Percentiles rank a stretch among this genome's conserved stretches.
These are phyloP conservation scores for Candida caryicola DNA, from an alignment of 805 yeast genomes.

Conservation along the genomic window DNA sequence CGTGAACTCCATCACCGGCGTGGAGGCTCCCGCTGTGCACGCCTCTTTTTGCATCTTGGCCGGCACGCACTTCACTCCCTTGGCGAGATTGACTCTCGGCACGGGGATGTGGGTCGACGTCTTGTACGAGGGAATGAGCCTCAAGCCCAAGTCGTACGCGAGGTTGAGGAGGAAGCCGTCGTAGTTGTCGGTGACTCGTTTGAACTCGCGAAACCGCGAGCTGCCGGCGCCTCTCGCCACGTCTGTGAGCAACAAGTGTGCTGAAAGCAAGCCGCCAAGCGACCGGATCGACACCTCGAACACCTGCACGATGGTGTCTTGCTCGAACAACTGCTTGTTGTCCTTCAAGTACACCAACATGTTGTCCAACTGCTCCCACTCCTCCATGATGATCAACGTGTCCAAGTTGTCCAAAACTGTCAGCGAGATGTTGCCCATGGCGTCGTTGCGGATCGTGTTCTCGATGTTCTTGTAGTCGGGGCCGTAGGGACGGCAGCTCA, in stretches of 20 bases:
- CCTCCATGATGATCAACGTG: constrained; percentile 70
- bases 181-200: constrained; percentile 38
- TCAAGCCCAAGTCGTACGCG: constrained; percentile 73
- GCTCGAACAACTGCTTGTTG: constrained; percentile 51
- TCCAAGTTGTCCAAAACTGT: constrained; percentile 81
- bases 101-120: constrained; percentile 65
- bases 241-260: constrained; percentile 55
- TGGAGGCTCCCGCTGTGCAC: constrained; percentile 85
- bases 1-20: constrained; percentile 78
- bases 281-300: constrained; percentile 83
- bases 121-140: constrained; percentile 68
- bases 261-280: constrained; percentile 76
- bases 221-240: constrained; percentile 6
- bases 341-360: constrained; percentile 27
- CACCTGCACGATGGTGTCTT: constrained; percentile 76
- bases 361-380: constrained; percentile 49
- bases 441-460: constrained; percentile 72
- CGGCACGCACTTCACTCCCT: constrained; percentile 50
- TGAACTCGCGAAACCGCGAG: constrained; percentile 33
- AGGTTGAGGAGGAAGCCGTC: constrained; percentile 68
- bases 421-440: constrained; percentile 76
- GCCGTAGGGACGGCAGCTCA: constrained; percentile 65
- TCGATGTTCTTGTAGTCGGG: constrained; percentile 54
- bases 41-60: constrained; percentile 54
- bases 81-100: constrained; percentile 70